Conservation (phyloP, 2,329 filamentous ascomycete species). For the Byssoonygena ceratinophila region DNA sequence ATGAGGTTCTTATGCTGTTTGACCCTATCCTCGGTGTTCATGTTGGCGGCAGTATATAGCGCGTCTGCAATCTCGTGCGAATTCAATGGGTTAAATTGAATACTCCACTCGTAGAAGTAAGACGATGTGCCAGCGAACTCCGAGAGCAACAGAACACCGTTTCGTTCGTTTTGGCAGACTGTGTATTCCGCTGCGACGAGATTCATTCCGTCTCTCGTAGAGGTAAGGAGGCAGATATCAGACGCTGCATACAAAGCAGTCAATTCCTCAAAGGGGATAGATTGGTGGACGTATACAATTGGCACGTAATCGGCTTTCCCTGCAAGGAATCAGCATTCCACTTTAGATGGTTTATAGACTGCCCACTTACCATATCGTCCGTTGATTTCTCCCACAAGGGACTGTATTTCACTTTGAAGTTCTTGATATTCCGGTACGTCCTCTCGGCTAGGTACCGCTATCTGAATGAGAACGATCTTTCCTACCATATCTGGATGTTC, state of each 20-base stretch:
- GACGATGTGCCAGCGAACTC: slow-evolving; percentile 94
- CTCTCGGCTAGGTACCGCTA: slow-evolving; percentile 77
- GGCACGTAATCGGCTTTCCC: slow-evolving; percentile 90
- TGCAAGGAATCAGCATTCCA: slow-evolving; percentile 20
- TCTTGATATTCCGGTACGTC: slow-evolving; percentile 66
- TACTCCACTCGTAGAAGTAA: slow-evolving; percentile 64
- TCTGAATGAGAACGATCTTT: slow-evolving; percentile 86
- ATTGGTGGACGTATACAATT: slow-evolving; percentile 92
- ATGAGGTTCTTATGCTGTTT: slow-evolving; percentile 74
- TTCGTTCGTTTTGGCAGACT: slow-evolving; percentile 71
- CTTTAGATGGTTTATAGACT: background rate
- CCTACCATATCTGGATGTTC: slow-evolving; percentile 84
- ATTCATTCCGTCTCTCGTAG: slow-evolving; percentile 92
- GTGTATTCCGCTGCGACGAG: slow-evolving; percentile 97
- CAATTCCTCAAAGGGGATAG: slow-evolving; percentile 82
- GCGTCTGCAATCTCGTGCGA: slow-evolving; percentile 82
- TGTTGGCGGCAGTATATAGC: slow-evolving; percentile 76
- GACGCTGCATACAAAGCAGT: slow-evolving; percentile 84
- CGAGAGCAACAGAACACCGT: slow-evolving; percentile 85
- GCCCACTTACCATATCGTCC: slow-evolving; percentile 59
- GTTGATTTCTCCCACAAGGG: slow-evolving; percentile 84
- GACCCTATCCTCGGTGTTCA: slow-evolving; percentile 69
- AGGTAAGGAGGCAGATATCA: slow-evolving; percentile 79
- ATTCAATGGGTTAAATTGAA: slow-evolving; percentile 94
- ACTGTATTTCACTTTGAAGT: slow-evolving; percentile 76